A percentile compares a stretch with the other conserved stretches of the same genome.
These are phyloP conservation scores for Trifolium dubium DNA, from an alignment of 306 rosid genomes.

Conservation along the genomic window DNA sequence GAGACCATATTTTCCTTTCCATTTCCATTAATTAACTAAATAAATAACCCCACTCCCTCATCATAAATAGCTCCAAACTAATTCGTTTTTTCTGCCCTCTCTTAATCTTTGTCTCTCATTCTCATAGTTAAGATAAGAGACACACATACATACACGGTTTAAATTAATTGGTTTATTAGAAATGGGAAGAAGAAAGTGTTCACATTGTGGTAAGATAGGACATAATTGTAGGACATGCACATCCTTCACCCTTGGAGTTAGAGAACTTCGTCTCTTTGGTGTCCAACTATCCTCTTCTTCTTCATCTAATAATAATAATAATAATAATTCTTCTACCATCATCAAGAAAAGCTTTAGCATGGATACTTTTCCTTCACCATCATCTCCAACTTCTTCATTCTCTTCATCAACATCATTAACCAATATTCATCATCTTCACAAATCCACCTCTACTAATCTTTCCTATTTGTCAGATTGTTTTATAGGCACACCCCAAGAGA, in stretches of 20 bases:
- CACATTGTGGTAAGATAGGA: slow-evolving; percentile 93
- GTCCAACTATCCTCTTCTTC: slow-evolving; percentile 59
- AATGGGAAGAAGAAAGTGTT: slow-evolving; percentile 98
- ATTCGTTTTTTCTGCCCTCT: slow-evolving; percentile 41
- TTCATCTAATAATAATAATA: neutral
- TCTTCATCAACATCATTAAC: slow-evolving; percentile 45
- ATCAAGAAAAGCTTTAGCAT: slow-evolving; percentile 84
- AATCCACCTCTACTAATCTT: slow-evolving; percentile 47
- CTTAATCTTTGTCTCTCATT: slow-evolving; percentile 24
- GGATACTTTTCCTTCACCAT: slow-evolving; percentile 55
- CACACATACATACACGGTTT: neutral
- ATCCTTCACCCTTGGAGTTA: slow-evolving; percentile 46
- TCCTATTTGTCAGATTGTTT: slow-evolving; percentile 85
- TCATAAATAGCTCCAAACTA: slow-evolving; percentile 62
- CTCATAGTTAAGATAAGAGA: neutral
- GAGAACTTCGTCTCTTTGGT: slow-evolving; percentile 79
- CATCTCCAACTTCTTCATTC: slow-evolving; percentile 50
- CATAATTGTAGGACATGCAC: slow-evolving; percentile 96
- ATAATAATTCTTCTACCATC: neutral
- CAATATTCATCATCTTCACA: slow-evolving; percentile 24
- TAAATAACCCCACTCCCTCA: slow-evolving; percentile 50
- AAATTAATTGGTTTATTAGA: slow-evolving; percentile 4
- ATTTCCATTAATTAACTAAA: slow-evolving; percentile 18
- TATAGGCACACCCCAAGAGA: slow-evolving; percentile 58
- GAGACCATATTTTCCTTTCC: slow-evolving; percentile 52